Percentiles rank a stretch among this genome's conserved stretches.
These are phyloP conservation scores for Casuarina equisetifolia DNA, from an alignment of 306 rosid species.

Conservation along the genomic window DNA sequence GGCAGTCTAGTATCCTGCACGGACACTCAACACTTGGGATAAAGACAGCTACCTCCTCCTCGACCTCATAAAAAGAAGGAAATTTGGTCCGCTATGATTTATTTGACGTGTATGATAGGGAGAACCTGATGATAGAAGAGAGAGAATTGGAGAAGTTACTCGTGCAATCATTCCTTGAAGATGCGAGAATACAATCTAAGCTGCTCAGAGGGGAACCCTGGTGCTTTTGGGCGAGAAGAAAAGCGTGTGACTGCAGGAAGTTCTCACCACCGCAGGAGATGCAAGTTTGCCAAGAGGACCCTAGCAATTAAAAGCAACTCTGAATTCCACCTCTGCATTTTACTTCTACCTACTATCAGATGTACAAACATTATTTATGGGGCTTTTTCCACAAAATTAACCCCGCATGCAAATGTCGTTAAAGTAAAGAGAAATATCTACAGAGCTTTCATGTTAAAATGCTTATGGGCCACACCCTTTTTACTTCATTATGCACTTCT, in stretches of 20 bases:
- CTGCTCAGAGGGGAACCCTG: neutral
- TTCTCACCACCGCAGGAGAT: constrained; percentile 37
- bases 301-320: constrained; percentile 27
- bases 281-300: neutral
- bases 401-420: too few relatives aligned
- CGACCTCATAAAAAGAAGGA: constrained; percentile 34
- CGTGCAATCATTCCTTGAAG: constrained; percentile 26
- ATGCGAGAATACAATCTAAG: constrained; percentile 3
- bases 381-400: too few relatives aligned
- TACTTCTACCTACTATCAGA: neutral
- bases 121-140: neutral
- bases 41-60: constrained; percentile 40
- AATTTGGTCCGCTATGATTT: constrained; percentile 2
- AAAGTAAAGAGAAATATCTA: too few relatives aligned
- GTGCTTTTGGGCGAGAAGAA: neutral
- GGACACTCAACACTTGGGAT: constrained; percentile 22
- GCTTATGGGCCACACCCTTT: too few relatives aligned
- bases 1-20: constrained; percentile 36
- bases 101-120: neutral
- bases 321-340: constrained; percentile 14
- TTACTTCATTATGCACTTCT: too few relatives aligned
- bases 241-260: constrained; percentile 9
- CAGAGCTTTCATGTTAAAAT: too few relatives aligned
- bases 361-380: too few relatives aligned
- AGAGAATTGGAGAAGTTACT: neutral